Percentiles rank a stretch among this genome's conserved stretches.
Evolutionary conservation across 768 basidiomycete genomes (phyloP).

Genomic region (Lactarius hatsudake): DNA sequence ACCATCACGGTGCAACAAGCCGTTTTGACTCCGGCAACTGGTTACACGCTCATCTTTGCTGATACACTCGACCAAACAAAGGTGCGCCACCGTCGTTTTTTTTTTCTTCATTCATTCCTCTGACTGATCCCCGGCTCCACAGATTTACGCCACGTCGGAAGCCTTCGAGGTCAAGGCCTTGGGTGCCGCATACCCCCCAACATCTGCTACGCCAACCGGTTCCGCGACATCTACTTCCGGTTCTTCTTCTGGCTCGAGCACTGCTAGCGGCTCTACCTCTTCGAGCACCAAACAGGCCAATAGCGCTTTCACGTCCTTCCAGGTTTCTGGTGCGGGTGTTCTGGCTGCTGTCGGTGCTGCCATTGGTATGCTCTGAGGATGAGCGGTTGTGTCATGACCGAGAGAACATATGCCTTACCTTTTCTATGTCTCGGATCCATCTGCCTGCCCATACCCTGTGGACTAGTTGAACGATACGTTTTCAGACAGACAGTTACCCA

Average conservation of each 20-base stretch:
- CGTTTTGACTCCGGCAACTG: slow-evolving; percentile 39
- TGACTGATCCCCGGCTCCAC: slow-evolving; percentile 3
- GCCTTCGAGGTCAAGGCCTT: slow-evolving; percentile 59
- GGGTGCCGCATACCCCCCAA: slow-evolving; percentile 51
- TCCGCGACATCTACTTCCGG: slow-evolving; percentile 17
- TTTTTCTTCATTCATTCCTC: slow-evolving; percentile 1
- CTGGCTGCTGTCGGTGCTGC: slow-evolving; percentile 24
- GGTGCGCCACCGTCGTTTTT: slow-evolving; percentile 39
- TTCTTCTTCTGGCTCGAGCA: slow-evolving; percentile 6
- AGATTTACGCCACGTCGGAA: slow-evolving; percentile 57
- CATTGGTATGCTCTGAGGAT: slow-evolving; percentile 25
- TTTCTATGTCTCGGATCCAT: neutral
- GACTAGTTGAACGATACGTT: slow-evolving; percentile 2
- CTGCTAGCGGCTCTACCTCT: slow-evolving; percentile 8
- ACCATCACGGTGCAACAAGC: slow-evolving; percentile 47
- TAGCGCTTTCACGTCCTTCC: slow-evolving; percentile 12
- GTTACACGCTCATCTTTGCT: slow-evolving; percentile 52
- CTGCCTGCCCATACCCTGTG: neutral
- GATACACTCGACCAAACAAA: slow-evolving; percentile 49
- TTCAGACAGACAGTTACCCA: slow-evolving; percentile 6
- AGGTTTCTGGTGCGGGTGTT: slow-evolving; percentile 20
- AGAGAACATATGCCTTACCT: slow-evolving; percentile 5
- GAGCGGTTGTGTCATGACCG: neutral
- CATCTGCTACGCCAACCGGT: slow-evolving; percentile 36
- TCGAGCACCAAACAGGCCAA: slow-evolving; percentile 5